phyloP scores from a whole-genome alignment of 2,329 filamentous ascomycete species.

The Rhexocercosporidium sp. region DNA sequence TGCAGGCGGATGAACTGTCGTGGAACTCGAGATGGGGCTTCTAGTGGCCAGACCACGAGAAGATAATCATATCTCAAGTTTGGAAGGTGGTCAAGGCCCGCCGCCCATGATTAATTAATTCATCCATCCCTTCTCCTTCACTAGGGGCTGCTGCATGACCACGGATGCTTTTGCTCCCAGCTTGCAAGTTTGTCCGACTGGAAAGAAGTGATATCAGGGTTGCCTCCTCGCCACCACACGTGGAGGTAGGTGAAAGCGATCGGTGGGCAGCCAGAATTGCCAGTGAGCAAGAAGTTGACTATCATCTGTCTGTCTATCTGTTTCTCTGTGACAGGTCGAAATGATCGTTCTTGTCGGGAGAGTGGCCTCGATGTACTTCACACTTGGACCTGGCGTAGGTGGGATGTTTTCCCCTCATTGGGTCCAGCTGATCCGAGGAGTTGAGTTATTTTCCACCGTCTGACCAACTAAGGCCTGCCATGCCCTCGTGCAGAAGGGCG shows the following conservation, averaged over 20 bases:
- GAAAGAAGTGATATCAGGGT: neutral
- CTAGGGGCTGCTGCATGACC: neutral
- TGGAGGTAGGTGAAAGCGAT: neutral
- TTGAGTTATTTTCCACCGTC: conserved; percentile 7
- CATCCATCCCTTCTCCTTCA: neutral
- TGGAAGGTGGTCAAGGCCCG: conserved; percentile 1
- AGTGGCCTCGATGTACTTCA: neutral
- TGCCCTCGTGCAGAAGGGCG: neutral
- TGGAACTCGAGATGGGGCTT: neutral
- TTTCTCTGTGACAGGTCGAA: neutral
- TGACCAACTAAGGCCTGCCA: conserved; percentile 1
- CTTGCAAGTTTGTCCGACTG: neutral
- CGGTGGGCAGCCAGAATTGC: neutral
- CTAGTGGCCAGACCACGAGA: conserved; percentile 4
- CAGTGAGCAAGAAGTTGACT: neutral
- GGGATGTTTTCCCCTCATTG: neutral
- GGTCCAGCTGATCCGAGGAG: neutral
- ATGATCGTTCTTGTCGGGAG: neutral
- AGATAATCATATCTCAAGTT: conserved; percentile 6
- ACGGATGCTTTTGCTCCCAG: conserved; percentile 1
- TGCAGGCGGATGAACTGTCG: conserved; percentile 3
- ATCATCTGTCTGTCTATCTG: neutral
- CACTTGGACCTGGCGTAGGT: neutral
- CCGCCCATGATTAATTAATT: too few relatives aligned
- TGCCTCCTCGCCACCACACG: neutral